phyloP scores from a whole-genome alignment of 2,329 filamentous ascomycete genomes.

The Exserohilum turcica region DNA sequence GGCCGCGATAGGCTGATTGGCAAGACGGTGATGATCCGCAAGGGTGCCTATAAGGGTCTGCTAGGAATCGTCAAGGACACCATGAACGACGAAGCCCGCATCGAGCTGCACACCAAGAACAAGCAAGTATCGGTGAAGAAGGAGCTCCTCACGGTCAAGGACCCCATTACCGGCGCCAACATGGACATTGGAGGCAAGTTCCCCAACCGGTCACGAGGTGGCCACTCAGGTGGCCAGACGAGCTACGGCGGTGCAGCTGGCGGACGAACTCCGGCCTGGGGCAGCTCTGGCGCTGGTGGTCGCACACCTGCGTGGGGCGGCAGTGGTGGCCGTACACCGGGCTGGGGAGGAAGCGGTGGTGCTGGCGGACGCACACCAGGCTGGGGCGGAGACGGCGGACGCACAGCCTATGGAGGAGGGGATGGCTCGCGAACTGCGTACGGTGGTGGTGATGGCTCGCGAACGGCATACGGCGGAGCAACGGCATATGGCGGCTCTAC shows the following conservation, averaged over 20 bases:
- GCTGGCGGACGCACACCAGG: slow-evolving; percentile 47
- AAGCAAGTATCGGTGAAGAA: slow-evolving; percentile 88
- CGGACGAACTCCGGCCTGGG: slow-evolving; percentile 45
- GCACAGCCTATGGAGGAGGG: slow-evolving; percentile 52
- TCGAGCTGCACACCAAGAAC: slow-evolving; percentile 92
- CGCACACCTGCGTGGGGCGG: slow-evolving; percentile 53
- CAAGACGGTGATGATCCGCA: slow-evolving; percentile 87
- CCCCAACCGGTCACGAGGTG: slow-evolving; percentile 44
- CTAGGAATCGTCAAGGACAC: slow-evolving; percentile 96
- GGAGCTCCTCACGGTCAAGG: slow-evolving; percentile 81
- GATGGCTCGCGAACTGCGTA: slow-evolving; percentile 46
- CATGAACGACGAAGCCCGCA: slow-evolving; percentile 80
- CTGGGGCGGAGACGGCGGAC: slow-evolving; percentile 53
- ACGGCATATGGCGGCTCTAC: slow-evolving; percentile 76
- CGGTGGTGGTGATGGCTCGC: slow-evolving; percentile 48
- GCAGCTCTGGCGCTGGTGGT: slow-evolving; percentile 51
- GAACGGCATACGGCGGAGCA: slow-evolving; percentile 56
- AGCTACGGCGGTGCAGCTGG: slow-evolving; percentile 50
- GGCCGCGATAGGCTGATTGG: slow-evolving; percentile 85
- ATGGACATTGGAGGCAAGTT: slow-evolving; percentile 63
- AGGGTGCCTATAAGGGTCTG: slow-evolving; percentile 88
- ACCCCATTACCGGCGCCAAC: slow-evolving; percentile 75
- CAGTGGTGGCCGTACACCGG: slow-evolving; percentile 52
- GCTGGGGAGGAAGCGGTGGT: slow-evolving; percentile 51
- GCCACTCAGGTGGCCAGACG: slow-evolving; percentile 43